Evolutionary conservation across 1,284 basidiomycete genomes (phyloP).

Genomic region (Puccinia novopanici): DNA sequence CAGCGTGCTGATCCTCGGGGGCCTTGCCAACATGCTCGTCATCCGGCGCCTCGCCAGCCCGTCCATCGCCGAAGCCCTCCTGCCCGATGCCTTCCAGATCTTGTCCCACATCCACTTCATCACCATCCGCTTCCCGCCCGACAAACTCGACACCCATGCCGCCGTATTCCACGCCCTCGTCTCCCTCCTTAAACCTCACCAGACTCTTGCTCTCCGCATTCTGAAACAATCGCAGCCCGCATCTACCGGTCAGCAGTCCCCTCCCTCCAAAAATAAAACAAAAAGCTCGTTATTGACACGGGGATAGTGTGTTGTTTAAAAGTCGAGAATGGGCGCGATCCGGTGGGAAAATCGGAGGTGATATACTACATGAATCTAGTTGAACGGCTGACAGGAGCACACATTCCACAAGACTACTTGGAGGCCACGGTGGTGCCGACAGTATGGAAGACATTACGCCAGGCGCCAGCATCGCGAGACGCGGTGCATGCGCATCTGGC

Average conservation of each 20-base stretch:
- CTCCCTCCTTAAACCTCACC: background rate
- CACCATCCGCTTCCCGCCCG: constrained; percentile 10
- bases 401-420: background rate
- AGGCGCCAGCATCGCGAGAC: background rate
- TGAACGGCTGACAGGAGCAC: constrained; percentile 1
- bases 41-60: background rate
- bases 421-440: background rate
- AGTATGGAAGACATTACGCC: background rate
- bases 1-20: constrained; percentile 7
- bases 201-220: background rate
- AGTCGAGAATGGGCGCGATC: background rate
- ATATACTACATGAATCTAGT: constrained; percentile 21
- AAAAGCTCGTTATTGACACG: too few species aligned
- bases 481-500: constrained; percentile 16
- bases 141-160: background rate
- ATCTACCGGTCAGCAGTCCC: background rate
- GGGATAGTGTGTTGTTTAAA: too few species aligned
- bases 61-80: background rate
- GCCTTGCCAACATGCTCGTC: constrained; percentile 10
- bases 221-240: constrained; percentile 20
- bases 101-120: constrained; percentile 17
- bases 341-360: background rate
- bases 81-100: background rate
- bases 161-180: background rate
- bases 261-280: background rate